A percentile compares a stretch with the other conserved stretches of the same genome.
phyloP scores from a whole-genome alignment of 176 grass and related monocot species.

The Lolium multiflorum region DNA sequence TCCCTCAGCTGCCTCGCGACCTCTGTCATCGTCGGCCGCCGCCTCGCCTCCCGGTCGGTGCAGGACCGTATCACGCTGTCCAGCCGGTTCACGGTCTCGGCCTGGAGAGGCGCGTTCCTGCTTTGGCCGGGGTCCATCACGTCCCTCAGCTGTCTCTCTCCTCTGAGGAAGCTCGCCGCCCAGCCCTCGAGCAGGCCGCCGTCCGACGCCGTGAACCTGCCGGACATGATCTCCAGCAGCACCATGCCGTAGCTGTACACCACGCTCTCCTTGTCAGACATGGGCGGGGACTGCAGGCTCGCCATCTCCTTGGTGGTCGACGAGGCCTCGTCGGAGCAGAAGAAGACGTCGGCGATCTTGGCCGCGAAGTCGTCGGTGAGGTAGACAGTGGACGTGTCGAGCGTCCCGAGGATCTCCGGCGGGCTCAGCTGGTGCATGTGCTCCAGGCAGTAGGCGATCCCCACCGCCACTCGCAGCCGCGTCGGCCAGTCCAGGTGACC shows the following conservation, averaged over 20 bases:
- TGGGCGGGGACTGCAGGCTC: slow-evolving; percentile 22
- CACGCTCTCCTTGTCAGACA: slow-evolving; percentile 50
- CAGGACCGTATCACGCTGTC: slow-evolving; percentile 59
- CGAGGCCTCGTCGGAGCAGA: slow-evolving; percentile 46
- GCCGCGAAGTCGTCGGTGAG: slow-evolving; percentile 90
- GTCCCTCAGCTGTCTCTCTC: slow-evolving; percentile 58
- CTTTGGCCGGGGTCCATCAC: slow-evolving; percentile 62
- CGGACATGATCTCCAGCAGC: slow-evolving; percentile 81
- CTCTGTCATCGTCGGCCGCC: slow-evolving; percentile 58
- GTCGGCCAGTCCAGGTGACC: slow-evolving; percentile 79
- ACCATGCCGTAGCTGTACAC: slow-evolving; percentile 89
- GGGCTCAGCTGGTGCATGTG: slow-evolving; percentile 88
- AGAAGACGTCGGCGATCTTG: slow-evolving; percentile 81
- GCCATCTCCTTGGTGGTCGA: neutral
- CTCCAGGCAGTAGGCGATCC: slow-evolving; percentile 85
- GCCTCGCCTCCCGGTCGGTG: slow-evolving; percentile 57
- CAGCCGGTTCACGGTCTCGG: slow-evolving; percentile 51
- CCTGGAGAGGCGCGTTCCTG: slow-evolving; percentile 35
- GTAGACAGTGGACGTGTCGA: slow-evolving; percentile 78
- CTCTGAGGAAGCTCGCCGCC: slow-evolving; percentile 55
- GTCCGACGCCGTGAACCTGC: slow-evolving; percentile 61
- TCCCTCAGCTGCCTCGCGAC: slow-evolving; percentile 58
- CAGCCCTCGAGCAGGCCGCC: slow-evolving; percentile 66
- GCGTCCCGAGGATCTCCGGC: slow-evolving; percentile 55
- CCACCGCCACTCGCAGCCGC: slow-evolving; percentile 70